These are phyloP conservation scores for Ceratobasidium sp. DNA, from an alignment of 1,284 basidiomycete species.

Conservation along the genomic window DNA sequence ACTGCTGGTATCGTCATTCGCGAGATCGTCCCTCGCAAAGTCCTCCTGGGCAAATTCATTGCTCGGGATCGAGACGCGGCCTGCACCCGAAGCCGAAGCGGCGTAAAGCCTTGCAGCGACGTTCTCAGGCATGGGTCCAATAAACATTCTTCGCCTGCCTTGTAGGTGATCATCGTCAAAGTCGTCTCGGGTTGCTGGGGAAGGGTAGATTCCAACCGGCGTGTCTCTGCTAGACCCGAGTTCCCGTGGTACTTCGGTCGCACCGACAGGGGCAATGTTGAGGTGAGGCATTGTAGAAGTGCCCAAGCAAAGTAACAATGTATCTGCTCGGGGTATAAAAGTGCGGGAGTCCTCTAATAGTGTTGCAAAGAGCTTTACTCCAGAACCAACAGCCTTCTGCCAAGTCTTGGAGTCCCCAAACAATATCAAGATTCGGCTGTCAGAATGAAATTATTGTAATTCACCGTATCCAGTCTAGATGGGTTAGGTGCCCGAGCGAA, in stretches of 20 bases:
- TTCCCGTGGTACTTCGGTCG: constrained; percentile 38
- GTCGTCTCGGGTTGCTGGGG: constrained; percentile 35
- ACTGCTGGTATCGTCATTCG: constrained; percentile 1
- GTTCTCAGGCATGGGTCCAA: constrained; percentile 74
- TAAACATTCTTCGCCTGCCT: constrained; percentile 51
- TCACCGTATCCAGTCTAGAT: neutral
- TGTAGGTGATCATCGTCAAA: constrained; percentile 49
- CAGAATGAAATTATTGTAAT: neutral
- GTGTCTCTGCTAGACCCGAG: constrained; percentile 11
- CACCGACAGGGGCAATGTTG: constrained; percentile 43
- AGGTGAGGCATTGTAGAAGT: constrained; percentile 27
- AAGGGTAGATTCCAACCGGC: constrained; percentile 38
- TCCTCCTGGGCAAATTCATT: constrained; percentile 24
- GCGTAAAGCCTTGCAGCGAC: constrained; percentile 54
- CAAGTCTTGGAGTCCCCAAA: neutral
- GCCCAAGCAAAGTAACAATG: neutral
- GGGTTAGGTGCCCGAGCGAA: neutral
- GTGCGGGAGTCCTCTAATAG: too few species aligned
- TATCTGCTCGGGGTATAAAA: too few species aligned
- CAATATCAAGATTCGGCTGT: too few species aligned
- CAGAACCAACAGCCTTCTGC: neutral
- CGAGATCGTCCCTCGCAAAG: constrained; percentile 27
- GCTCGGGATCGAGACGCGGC: neutral
- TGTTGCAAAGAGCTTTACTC: neutral
- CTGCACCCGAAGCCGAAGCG: constrained; percentile 1